Evolutionary conservation across 257 asterid genomes (phyloP).

Genomic region (Solanum chilense): DNA sequence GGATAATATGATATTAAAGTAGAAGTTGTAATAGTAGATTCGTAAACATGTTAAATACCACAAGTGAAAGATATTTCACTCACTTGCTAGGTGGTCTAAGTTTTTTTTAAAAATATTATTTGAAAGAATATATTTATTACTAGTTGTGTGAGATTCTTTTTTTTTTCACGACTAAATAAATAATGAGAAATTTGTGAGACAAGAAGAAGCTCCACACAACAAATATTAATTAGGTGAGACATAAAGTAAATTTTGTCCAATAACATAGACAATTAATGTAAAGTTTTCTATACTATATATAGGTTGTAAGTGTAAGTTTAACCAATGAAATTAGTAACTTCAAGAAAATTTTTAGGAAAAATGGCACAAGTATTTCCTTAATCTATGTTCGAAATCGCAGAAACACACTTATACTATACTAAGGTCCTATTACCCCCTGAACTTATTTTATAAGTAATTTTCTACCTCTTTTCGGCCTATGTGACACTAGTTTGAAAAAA

Average conservation of each 20-base stretch:
- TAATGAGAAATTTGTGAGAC: neutral
- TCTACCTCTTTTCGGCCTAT: too few relatives aligned
- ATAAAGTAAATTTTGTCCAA: neutral
- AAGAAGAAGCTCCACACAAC: neutral
- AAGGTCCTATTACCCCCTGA: too few relatives aligned
- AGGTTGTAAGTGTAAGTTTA: neutral
- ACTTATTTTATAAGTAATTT: too few relatives aligned
- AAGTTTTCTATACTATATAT: too few relatives aligned
- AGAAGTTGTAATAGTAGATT: neutral
- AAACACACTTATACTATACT: too few relatives aligned
- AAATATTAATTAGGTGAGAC: neutral
- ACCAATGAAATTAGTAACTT: neutral
- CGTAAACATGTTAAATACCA: neutral
- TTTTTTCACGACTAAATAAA: neutral
- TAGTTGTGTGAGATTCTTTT: neutral
- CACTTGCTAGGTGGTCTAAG: neutral
- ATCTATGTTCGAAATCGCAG: accelerated
- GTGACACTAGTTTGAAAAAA: too few relatives aligned
- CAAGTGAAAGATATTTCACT: neutral
- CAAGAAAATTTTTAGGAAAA: neutral
- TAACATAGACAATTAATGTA: too few relatives aligned
- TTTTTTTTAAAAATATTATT: too few relatives aligned
- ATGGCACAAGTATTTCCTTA: too few relatives aligned
- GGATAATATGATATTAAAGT: too few relatives aligned
- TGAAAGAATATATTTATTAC: neutral